These are phyloP conservation scores for Sarocladium strictum DNA, from an alignment of 2,329 filamentous ascomycete species.

Conservation along the genomic window DNA sequence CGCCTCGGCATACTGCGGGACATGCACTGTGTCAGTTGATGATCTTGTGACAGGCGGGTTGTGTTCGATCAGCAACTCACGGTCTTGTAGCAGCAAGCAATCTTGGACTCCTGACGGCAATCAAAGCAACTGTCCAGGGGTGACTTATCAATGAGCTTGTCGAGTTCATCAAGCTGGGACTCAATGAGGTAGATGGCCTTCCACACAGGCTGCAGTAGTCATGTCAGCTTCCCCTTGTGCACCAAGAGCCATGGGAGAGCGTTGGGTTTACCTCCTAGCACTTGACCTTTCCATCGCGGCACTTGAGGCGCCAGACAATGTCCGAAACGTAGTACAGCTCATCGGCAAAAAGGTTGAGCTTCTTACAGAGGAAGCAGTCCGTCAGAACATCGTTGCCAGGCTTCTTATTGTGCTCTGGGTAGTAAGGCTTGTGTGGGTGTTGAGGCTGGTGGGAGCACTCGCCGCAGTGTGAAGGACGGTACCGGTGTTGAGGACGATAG, in stretches of 20 bases:
- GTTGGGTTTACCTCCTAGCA: slow-evolving; percentile 20
- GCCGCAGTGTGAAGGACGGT: not conserved
- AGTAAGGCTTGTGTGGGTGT: slow-evolving; percentile 10
- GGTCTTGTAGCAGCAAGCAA: slow-evolving; percentile 20
- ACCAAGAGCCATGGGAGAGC: not conserved
- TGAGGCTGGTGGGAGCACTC: not conserved
- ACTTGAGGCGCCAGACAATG: slow-evolving; percentile 15
- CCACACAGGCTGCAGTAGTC: slow-evolving; percentile 14
- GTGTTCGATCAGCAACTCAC: slow-evolving; percentile 13
- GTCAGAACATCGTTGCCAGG: slow-evolving; percentile 13
- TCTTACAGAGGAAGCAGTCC: slow-evolving; percentile 17
- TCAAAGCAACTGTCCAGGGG: slow-evolving; percentile 19
- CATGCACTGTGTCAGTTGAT: not conserved
- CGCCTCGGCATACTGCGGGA: slow-evolving; percentile 20
- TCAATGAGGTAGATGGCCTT: slow-evolving; percentile 21
- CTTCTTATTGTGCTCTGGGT: slow-evolving; percentile 14
- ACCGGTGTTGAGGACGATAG: slow-evolving; percentile 9
- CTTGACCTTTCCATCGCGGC: slow-evolving; percentile 14
- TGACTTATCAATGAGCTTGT: slow-evolving; percentile 20
- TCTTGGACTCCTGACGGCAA: slow-evolving; percentile 18
- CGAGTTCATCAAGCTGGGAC: slow-evolving; percentile 20
- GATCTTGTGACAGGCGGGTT: not conserved
- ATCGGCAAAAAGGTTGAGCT: slow-evolving; percentile 18
- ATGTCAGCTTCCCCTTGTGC: slow-evolving; percentile 11
- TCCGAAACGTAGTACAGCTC: slow-evolving; percentile 18